Conservation (phyloP, 768 basidiomycete species). For the Tricholoma matsutake region DNA sequence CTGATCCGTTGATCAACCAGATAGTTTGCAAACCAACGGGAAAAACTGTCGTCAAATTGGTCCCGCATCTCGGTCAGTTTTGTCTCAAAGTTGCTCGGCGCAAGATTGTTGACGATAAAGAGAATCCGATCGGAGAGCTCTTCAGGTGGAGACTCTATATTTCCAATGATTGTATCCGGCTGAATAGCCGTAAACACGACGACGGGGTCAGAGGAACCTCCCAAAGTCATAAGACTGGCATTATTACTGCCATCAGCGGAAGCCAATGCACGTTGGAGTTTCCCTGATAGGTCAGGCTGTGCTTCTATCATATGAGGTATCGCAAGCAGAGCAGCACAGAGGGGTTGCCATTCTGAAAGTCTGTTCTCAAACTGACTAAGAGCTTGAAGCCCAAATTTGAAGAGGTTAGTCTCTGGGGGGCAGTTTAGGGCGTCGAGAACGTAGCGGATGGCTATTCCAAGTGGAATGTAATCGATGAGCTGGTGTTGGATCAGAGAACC, state of each 20-base stretch:
- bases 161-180: conserved; percentile 62
- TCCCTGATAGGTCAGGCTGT: conserved; percentile 75
- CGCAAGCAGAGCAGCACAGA: conserved; percentile 84
- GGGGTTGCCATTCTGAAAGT: conserved; percentile 86
- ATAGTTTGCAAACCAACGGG: conserved; percentile 97
- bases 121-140: conserved; percentile 90
- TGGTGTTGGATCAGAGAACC: conserved; percentile 94
- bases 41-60: conserved; percentile 78
- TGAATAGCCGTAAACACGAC: conserved; percentile 77
- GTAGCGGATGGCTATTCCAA: conserved; percentile 95
- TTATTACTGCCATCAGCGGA: conserved; percentile 46
- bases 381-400: conserved; percentile 93
- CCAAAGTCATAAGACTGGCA: conserved; percentile 30
- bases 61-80: conserved; percentile 87
- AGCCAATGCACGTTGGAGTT: conserved; percentile 69
- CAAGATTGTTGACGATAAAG: conserved; percentile 98
- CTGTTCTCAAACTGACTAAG: conserved; percentile 84
- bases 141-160: conserved; percentile 71
- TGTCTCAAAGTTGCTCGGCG: conserved; percentile 86
- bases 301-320: conserved; percentile 86
- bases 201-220: conserved; percentile 36
- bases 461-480: conserved; percentile 89
- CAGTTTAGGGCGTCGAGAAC: conserved; percentile 92
- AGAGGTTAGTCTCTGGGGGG: conserved; percentile 87
- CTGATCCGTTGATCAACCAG: conserved; percentile 94